phyloP scores from a whole-genome alignment of 352 stramenopile genomes.

The Phytopythium helicoides region DNA sequence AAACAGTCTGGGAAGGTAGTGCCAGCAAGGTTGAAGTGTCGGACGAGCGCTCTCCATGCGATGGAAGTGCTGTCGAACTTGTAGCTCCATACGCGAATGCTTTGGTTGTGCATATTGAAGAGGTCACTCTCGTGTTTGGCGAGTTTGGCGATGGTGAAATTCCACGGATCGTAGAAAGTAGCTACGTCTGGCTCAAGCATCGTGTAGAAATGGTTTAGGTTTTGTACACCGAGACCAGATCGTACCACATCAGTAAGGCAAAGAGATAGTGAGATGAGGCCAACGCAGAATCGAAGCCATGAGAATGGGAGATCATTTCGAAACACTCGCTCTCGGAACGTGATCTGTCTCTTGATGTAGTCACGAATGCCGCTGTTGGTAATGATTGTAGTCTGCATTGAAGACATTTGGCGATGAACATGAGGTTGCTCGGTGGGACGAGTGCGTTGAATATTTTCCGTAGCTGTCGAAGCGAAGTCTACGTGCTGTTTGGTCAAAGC shows the following conservation, averaged over 20 bases:
- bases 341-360: slow-evolving; percentile 13
- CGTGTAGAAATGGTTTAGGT: slow-evolving; percentile 12
- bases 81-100: slow-evolving; percentile 27
- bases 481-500: too few species aligned
- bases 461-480: too few species aligned
- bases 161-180: slow-evolving; percentile 21
- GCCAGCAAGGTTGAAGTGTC: slow-evolving; percentile 8
- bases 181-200: slow-evolving; percentile 29
- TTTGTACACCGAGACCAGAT: slow-evolving; percentile 20
- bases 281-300: slow-evolving; percentile 18
- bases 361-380: slow-evolving; percentile 4
- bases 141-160: slow-evolving; percentile 18
- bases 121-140: slow-evolving; percentile 10
- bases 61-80: slow-evolving; percentile 40
- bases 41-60: slow-evolving; percentile 22
- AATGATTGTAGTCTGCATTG: neutral
- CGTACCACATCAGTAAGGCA: slow-evolving; percentile 29
- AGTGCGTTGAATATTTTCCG: too few species aligned
- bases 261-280: slow-evolving; percentile 21
- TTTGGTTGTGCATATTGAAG: neutral
- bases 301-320: slow-evolving; percentile 28
- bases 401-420: too few species aligned
- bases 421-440: too few species aligned
- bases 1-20: slow-evolving; percentile 24
- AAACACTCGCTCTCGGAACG: slow-evolving; percentile 19